A percentile compares a stretch with the other conserved stretches of the same genome.
phyloP scores from a whole-genome alignment of 495 filamentous ascomycete genomes.

The Acidiella bohemica region DNA sequence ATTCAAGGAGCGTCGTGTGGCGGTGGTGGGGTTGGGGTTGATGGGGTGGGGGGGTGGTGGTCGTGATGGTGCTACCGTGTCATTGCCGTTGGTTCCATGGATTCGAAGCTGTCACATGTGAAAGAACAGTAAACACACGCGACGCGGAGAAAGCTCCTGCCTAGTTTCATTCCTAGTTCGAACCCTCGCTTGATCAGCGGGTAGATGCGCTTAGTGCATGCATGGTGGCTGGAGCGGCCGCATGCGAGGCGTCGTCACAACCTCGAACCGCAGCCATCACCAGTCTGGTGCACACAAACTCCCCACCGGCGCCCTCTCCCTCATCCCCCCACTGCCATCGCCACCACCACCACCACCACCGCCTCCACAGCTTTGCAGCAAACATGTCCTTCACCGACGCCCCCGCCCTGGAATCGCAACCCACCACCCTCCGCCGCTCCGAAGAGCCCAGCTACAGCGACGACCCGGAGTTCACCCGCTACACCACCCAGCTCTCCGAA shows the following conservation, averaged over 20 bases:
- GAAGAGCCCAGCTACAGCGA: slow-evolving; percentile 68
- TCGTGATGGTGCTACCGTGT: neutral
- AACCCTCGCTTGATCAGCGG: too few relatives aligned
- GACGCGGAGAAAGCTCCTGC: too few relatives aligned
- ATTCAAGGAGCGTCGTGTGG: too few relatives aligned
- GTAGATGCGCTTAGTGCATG: too few relatives aligned
- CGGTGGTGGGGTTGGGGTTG: neutral
- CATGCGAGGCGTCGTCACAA: too few relatives aligned
- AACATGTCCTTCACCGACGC: slow-evolving; percentile 87
- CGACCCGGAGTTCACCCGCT: slow-evolving; percentile 78
- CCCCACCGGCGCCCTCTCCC: too few relatives aligned
- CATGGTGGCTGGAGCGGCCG: too few relatives aligned
- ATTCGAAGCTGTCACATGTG: neutral
- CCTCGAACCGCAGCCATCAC: neutral
- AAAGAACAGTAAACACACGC: neutral
- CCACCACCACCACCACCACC: neutral
- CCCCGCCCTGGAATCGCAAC: slow-evolving; percentile 70
- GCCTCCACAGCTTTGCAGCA: slow-evolving; percentile 1
- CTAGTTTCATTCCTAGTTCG: too few relatives aligned
- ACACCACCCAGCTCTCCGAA: slow-evolving; percentile 68
- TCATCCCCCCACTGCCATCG: neutral
- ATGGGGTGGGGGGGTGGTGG: neutral
- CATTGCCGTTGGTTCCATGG: neutral
- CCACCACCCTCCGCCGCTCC: slow-evolving; percentile 47
- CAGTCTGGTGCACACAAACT: too few relatives aligned